Evolutionary conservation across 345 rosid species (phyloP), one percentile per base, ranked within the genome.

Genomic region (Adansonia digitata): DNA sequence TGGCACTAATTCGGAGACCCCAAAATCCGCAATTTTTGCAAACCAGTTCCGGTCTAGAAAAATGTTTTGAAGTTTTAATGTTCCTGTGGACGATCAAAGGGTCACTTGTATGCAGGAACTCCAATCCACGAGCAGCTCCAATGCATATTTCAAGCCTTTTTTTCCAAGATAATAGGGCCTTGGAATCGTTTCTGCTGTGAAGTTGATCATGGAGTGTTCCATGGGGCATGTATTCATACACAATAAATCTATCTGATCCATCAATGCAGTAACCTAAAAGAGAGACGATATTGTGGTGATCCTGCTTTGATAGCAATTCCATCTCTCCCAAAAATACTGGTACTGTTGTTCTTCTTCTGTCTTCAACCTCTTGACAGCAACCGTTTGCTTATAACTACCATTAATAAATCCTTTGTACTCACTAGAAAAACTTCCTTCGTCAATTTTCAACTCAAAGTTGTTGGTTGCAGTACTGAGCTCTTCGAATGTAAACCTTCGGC

Each of bases 71-170:
- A 0, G 80, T 67, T 59, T 80, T 80, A 26, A 83, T 83, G 5
- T 80, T 72, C 61, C 82, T 68, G 73, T 80, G 84, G 40, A 83
- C 78, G 24, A 83, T 80, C 0, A 74, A 71, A 45, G 81, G 78
- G 0, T 78, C 69, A 57, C 84, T 78, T 0, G 84, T 78, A 45
- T 80, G 84, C 45, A 83, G 77, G 56, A 78, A 78, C 74, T 80
- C 84, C 35, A 83, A 52, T 42, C 84, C 86, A 77, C 81, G 81
- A 62, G 86, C 86, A 2, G 77, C n/a, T n/a, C n/a, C n/a, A n/a
- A n/a, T n/a, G n/a, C n/a, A n/a, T n/a, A 83, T 78, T 77, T 83
- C 82, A 12, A 83, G 76, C 71, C 84, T 70, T 20, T 69, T 81
- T 20, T 78, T 81, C 86, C 84, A 83, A 5, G 82, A 75, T 40